Conservation (phyloP, 2,329 filamentous ascomycete species). For the Fusarium brevicatenulatum region DNA sequence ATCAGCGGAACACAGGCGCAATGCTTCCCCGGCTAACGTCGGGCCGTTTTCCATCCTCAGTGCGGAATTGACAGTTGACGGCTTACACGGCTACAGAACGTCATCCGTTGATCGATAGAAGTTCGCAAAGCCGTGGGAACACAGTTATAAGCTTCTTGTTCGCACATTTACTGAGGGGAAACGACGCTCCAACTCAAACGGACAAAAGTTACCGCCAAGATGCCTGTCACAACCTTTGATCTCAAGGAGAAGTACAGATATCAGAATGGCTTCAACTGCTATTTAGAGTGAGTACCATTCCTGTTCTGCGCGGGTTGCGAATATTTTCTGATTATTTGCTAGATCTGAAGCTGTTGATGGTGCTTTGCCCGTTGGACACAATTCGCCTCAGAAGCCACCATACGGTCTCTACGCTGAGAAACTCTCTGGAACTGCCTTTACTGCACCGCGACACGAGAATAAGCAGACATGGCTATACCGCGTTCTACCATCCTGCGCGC, state of each 20-base stretch:
- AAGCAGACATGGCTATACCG: slow-evolving; percentile 79
- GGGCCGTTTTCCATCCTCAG: slow-evolving; percentile 39
- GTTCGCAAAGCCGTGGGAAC: slow-evolving; percentile 18
- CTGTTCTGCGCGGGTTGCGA: not conserved
- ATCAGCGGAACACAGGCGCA: slow-evolving; percentile 38
- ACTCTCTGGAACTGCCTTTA: slow-evolving; percentile 78
- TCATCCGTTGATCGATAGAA: slow-evolving; percentile 33
- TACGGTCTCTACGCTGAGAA: slow-evolving; percentile 86
- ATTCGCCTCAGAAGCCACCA: slow-evolving; percentile 83
- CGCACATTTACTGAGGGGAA: slow-evolving; percentile 6
- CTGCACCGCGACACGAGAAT: slow-evolving; percentile 74
- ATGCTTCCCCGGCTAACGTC: slow-evolving; percentile 44
- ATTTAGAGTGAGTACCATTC: slow-evolving; percentile 72
- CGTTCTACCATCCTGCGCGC: slow-evolving; percentile 71
- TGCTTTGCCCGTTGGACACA: slow-evolving; percentile 78
- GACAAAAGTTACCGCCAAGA: slow-evolving; percentile 43
- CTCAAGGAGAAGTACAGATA: slow-evolving; percentile 73
- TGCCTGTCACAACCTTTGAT: slow-evolving; percentile 62
- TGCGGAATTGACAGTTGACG: slow-evolving; percentile 41
- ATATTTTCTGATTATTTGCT: slow-evolving; percentile 3
- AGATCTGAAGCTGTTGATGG: slow-evolving; percentile 81
- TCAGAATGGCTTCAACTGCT: slow-evolving; percentile 79
- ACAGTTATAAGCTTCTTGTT: slow-evolving; percentile 39
- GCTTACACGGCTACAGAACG: slow-evolving; percentile 38
- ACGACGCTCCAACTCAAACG: not conserved